phyloP scores from a whole-genome alignment of 2,329 filamentous ascomycete genomes.

The Trichoderma breve region DNA sequence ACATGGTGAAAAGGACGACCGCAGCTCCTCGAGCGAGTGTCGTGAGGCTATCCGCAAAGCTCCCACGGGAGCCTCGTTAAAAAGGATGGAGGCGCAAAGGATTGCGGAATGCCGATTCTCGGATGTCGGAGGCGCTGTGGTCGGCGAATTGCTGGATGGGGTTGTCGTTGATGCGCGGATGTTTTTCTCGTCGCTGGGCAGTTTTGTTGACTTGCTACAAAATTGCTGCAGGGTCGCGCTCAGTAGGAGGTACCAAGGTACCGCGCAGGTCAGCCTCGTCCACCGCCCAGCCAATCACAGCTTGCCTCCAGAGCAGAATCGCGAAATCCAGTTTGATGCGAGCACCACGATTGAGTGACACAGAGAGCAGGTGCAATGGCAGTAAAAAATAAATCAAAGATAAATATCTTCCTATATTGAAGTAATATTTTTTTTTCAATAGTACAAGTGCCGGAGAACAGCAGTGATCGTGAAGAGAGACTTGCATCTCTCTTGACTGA shows the following conservation, averaged over 20 bases:
- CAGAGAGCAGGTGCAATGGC: background rate
- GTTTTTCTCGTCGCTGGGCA: conserved; percentile 12
- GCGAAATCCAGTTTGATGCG: background rate
- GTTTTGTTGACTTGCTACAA: conserved; percentile 22
- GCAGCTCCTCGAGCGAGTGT: background rate
- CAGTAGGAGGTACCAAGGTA: conserved; percentile 11
- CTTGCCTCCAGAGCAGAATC: background rate
- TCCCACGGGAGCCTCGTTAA: conserved; percentile 16
- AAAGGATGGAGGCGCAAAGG: background rate
- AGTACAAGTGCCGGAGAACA: background rate
- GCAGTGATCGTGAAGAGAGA: background rate
- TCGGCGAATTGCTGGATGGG: background rate
- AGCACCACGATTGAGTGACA: background rate
- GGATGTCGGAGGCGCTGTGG: background rate
- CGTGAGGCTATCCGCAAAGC: conserved; percentile 21
- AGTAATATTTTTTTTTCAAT: background rate
- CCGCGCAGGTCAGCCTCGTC: conserved; percentile 14
- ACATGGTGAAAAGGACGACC: conserved; percentile 28
- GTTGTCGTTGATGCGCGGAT: background rate
- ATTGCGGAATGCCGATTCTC: background rate
- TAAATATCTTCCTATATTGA: background rate
- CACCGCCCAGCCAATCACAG: conserved; percentile 5
- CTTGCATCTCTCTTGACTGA: background rate
- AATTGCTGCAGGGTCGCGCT: conserved; percentile 21
- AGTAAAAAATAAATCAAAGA: background rate